Conservation (phyloP, 257 asterid genomes). For the Lithospermum erythrorhizon region DNA sequence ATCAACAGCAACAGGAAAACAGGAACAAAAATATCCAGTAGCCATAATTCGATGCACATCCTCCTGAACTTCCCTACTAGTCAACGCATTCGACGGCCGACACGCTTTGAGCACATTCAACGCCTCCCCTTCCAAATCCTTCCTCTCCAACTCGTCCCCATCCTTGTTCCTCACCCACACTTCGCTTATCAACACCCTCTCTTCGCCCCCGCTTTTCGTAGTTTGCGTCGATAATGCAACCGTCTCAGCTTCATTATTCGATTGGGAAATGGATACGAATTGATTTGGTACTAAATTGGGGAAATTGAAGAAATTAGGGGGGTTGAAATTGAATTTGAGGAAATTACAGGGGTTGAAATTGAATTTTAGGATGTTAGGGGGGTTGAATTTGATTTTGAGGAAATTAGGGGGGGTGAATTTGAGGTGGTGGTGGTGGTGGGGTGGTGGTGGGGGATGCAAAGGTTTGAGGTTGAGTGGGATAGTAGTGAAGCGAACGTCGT, state of each 20-base stretch:
- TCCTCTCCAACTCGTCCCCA: slow-evolving; percentile 87
- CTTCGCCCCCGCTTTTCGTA: slow-evolving; percentile 49
- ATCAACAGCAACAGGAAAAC: slow-evolving; percentile 93
- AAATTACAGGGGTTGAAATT: slow-evolving; percentile 9
- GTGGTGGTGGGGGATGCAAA: slow-evolving; percentile 31
- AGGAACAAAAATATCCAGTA: slow-evolving; percentile 84
- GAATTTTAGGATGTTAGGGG: not conserved
- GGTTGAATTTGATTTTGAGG: too few relatives aligned
- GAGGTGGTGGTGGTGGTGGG: slow-evolving; percentile 17
- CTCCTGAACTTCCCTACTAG: slow-evolving; percentile 86
- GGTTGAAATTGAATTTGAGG: slow-evolving; percentile 12
- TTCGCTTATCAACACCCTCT: slow-evolving; percentile 86
- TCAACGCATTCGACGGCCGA: slow-evolving; percentile 75
- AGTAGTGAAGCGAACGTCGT: slow-evolving; percentile 44
- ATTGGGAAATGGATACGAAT: slow-evolving; percentile 22
- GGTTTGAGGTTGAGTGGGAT: slow-evolving; percentile 33
- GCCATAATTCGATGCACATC: slow-evolving; percentile 87
- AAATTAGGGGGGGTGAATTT: slow-evolving; percentile 11
- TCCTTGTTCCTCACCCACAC: slow-evolving; percentile 84
- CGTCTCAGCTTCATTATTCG: slow-evolving; percentile 8
- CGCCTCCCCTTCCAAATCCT: slow-evolving; percentile 84
- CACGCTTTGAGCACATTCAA: slow-evolving; percentile 79
- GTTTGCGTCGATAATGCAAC: slow-evolving; percentile 10
- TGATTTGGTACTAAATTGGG: slow-evolving; percentile 5
- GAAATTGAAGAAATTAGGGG: slow-evolving; percentile 20